A percentile compares a stretch with the other conserved stretches of the same genome.
Evolutionary conservation across 345 rosid species (phyloP).

Genomic region (Gossypium herbaceum): DNA sequence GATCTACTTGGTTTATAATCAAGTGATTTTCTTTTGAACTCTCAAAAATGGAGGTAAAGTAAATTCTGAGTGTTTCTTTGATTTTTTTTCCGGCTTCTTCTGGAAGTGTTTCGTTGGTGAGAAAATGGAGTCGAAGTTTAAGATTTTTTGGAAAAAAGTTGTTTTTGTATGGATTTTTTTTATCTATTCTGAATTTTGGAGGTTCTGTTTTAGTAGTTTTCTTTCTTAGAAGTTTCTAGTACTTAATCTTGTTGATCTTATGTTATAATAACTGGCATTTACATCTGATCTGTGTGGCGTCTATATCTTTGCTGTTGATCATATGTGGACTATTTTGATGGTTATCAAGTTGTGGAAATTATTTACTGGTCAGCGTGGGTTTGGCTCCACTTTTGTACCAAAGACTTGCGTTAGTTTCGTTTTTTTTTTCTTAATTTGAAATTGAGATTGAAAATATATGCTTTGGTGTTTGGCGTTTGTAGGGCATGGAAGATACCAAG

Average conservation of each 20-base stretch:
- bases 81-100: not conserved
- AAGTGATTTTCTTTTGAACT: not conserved
- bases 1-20: conserved; percentile 8
- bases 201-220: not conserved
- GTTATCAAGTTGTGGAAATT: not conserved
- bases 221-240: not conserved
- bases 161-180: not conserved
- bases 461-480: conserved; percentile 6
- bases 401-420: not conserved
- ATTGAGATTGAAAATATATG: not conserved
- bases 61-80: not conserved
- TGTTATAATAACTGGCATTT: not conserved
- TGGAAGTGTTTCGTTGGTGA: not conserved
- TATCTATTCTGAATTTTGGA: not conserved
- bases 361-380: not conserved
- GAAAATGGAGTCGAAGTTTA: not conserved
- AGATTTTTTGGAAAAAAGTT: not conserved
- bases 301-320: not conserved
- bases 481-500: conserved; percentile 50
- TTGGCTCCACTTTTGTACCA: not conserved
- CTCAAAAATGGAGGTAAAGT: conserved; percentile 17
- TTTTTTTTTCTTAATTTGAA: not conserved
- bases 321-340: not conserved
- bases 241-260: not conserved
- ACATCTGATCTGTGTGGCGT: not conserved